Evolutionary conservation across 306 rosid genomes (phyloP).

Genomic region (Medicago ruthenica): DNA sequence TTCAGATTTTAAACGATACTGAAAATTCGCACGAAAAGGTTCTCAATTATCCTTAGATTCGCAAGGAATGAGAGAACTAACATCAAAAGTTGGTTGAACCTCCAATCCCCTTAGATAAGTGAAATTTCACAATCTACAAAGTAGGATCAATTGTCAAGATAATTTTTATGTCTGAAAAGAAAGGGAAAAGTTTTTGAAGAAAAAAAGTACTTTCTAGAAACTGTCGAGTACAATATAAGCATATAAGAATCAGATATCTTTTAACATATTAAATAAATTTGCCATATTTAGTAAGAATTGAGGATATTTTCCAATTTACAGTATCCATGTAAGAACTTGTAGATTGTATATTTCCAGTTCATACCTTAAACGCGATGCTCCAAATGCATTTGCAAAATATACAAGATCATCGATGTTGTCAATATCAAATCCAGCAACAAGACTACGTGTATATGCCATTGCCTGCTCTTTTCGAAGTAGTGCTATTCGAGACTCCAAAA

Average conservation of each 20-base stretch:
- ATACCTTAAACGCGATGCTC: constrained; percentile 71
- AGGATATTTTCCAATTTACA: constrained; percentile 12
- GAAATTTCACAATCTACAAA: constrained; percentile 44
- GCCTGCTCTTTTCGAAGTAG: constrained; percentile 71
- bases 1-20: constrained; percentile 19
- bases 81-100: constrained; percentile 36
- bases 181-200: neutral
- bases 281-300: constrained; percentile 2
- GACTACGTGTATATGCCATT: constrained; percentile 76
- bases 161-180: constrained; percentile 18
- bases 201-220: constrained; percentile 20
- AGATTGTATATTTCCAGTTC: constrained; percentile 31
- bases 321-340: constrained; percentile 20
- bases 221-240: constrained; percentile 6
- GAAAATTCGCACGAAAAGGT: constrained; percentile 14
- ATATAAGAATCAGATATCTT: neutral
- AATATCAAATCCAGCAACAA: constrained; percentile 69
- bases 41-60: constrained; percentile 43
- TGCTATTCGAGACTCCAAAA: constrained; percentile 59
- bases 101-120: constrained; percentile 41
- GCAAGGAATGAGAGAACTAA: constrained; percentile 48
- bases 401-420: constrained; percentile 60
- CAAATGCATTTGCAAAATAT: constrained; percentile 70
- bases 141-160: constrained; percentile 41
- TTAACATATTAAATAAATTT: neutral